Evolutionary conservation across 2,329 filamentous ascomycete species (phyloP).

Genomic region (Colletotrichum sp.): DNA sequence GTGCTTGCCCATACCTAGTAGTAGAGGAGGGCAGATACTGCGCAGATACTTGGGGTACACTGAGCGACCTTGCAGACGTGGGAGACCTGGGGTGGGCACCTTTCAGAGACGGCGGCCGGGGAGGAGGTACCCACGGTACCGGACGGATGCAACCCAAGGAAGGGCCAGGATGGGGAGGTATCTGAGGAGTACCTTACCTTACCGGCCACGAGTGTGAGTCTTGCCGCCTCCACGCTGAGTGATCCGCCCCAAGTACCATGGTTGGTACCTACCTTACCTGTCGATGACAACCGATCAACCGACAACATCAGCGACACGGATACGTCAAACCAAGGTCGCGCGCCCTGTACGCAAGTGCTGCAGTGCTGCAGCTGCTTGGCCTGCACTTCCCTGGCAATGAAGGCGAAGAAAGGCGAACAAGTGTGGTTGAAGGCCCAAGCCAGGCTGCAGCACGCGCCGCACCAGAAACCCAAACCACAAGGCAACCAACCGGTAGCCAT

Average conservation of each 20-base stretch:
- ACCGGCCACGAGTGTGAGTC: not conserved
- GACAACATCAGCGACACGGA: not conserved
- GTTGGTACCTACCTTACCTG: not conserved
- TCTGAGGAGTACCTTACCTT: not conserved
- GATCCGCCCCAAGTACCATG: not conserved
- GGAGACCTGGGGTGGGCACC: constrained; percentile 2
- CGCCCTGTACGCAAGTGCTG: not conserved
- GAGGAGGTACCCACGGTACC: constrained; percentile 9
- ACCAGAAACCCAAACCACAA: not conserved
- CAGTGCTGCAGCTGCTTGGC: not conserved
- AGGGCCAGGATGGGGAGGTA: not conserved
- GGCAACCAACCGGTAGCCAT: not conserved
- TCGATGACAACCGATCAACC: not conserved
- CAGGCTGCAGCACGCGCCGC: not conserved
- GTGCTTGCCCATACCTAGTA: not conserved
- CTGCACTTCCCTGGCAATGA: not conserved
- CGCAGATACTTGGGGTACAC: constrained; percentile 13
- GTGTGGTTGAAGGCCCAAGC: not conserved
- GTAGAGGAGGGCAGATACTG: not conserved
- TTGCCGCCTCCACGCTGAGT: not conserved
- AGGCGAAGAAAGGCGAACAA: not conserved
- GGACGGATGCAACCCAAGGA: constrained; percentile 18
- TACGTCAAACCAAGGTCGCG: not conserved
- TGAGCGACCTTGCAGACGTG: not conserved
- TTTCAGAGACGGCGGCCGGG: not conserved